Percentiles rank a stretch among this genome's conserved stretches.
Conservation (phyloP, 352 stramenopile genomes). For the Pythium aphanidermatum region DNA sequence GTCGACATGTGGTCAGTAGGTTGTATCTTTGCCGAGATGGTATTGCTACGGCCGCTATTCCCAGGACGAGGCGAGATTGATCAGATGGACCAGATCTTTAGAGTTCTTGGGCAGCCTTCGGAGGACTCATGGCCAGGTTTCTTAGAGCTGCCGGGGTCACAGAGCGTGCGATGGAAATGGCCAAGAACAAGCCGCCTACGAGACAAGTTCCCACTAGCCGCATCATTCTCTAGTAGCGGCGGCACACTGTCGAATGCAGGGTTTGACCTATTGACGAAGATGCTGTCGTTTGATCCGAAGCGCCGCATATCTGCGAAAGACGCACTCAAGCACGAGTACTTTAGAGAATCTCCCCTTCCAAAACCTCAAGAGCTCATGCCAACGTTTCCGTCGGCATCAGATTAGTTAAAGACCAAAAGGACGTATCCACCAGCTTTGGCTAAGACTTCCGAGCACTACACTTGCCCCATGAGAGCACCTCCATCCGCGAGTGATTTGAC, state of each 20-base stretch:
- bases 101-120: conserved; percentile 87
- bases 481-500: conserved; percentile 46
- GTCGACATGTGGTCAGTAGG: conserved; percentile 97
- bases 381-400: conserved; percentile 43
- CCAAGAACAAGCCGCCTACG: conserved; percentile 57
- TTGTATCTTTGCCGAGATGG: conserved; percentile 96
- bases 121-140: conserved; percentile 88
- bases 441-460: no score
- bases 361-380: conserved; percentile 76
- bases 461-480: conserved; percentile 42
- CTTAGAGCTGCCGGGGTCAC: conserved; percentile 51
- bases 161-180: conserved; percentile 60
- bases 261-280: conserved; percentile 56
- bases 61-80: conserved; percentile 92
- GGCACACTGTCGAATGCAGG: conserved; percentile 69
- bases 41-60: conserved; percentile 92
- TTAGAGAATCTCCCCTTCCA: conserved; percentile 55
- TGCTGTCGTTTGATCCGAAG: conserved; percentile 30
- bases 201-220: conserved; percentile 71
- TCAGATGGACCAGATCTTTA: conserved; percentile 96
- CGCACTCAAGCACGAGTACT: conserved; percentile 78
- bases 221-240: conserved; percentile 43
- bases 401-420: background rate
- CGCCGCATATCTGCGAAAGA: conserved; percentile 75
- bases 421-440: no score